Evolutionary conservation across 805 yeast genomes (phyloP), one percentile per base, ranked within the genome.

Genomic region (Nakazawaea ishiwadae): DNA sequence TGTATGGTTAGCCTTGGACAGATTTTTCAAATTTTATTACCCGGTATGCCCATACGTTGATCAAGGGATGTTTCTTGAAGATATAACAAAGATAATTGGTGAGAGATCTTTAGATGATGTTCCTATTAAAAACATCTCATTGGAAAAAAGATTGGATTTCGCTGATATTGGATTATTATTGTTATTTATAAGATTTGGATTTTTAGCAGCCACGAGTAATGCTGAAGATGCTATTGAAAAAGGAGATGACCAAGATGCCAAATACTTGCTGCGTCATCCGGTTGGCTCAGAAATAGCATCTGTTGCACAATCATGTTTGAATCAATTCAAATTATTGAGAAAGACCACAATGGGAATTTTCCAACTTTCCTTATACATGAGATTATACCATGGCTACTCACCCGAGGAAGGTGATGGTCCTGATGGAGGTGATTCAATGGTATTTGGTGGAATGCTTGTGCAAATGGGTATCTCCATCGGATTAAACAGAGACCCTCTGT

Each of bases 391-490:
- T 47, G 64, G 58, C 26, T 62, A 56, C 39, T 70, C 78, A 1
- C 80, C 79, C 0, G 81, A 76, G 49, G 77, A 73, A 51, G 81
- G 81, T 29, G 80, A 75, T 50, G 68, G 73, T 2, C 62, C 65
- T 4, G 84, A 76, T 51, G 81, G 77, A 42, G 81, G 79, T 32
- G 77, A 75, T 37, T 69, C 79, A 2, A 79, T 72, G 50, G 71
- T 77, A 6, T 70, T 74, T 40, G 55, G 73, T 11, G 77, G 81
- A 1, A 68, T 77, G 59, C 63, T 79, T 23, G 59, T 79, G 12
- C 86, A 80, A 51, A 78, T 82, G 83, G 85, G 82, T 0, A 68
- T 75, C 40, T 69, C 81, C 29, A 68, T 81, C 48, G 90, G 89
- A 0, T 53, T 82, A 19, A 81, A 82, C 53, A 66, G 88, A 49